Percentiles rank a stretch among this genome's conserved stretches.
phyloP scores from a whole-genome alignment of 495 filamentous ascomycete genomes.

The Tuber brumale region DNA sequence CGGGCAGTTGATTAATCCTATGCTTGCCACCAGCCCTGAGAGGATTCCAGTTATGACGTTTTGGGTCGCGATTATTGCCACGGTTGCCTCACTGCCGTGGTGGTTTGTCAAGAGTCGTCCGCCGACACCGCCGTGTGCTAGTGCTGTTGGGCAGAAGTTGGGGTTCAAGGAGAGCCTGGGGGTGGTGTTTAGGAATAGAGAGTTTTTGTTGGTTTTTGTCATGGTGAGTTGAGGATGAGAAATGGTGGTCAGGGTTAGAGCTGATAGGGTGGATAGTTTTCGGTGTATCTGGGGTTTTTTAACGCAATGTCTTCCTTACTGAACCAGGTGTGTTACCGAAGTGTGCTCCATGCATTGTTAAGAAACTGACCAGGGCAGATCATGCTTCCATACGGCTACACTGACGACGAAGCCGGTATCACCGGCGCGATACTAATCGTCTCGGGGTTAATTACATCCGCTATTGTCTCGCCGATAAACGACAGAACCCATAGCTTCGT shows the following conservation, averaged over 20 bases:
- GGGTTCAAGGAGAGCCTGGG: conserved; percentile 14
- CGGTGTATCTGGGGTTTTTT: conserved; percentile 84
- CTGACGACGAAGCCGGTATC: conserved; percentile 76
- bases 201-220: conserved; percentile 38
- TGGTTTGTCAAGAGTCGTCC: conserved; percentile 78
- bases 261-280: conserved; percentile 48
- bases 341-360: not conserved
- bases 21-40: conserved; percentile 56
- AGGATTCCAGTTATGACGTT: conserved; percentile 73
- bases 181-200: conserved; percentile 28
- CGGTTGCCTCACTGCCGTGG: conserved; percentile 64
- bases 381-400: conserved; percentile 72
- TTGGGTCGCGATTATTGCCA: conserved; percentile 78
- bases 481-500: conserved; percentile 79
- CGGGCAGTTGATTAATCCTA: conserved; percentile 76
- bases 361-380: conserved; percentile 45
- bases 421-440: conserved; percentile 86
- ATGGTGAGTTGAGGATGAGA: conserved; percentile 27
- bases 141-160: conserved; percentile 42
- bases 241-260: not conserved
- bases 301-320: conserved; percentile 83
- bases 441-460: conserved; percentile 70
- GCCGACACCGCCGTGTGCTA: conserved; percentile 63
- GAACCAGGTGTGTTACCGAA: conserved; percentile 53
- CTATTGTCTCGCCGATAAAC: conserved; percentile 69